Percentiles rank a stretch among this genome's conserved stretches.
Evolutionary conservation across 1,139 yeast species (phyloP).

Genomic region (Geotrichum reessii): DNA sequence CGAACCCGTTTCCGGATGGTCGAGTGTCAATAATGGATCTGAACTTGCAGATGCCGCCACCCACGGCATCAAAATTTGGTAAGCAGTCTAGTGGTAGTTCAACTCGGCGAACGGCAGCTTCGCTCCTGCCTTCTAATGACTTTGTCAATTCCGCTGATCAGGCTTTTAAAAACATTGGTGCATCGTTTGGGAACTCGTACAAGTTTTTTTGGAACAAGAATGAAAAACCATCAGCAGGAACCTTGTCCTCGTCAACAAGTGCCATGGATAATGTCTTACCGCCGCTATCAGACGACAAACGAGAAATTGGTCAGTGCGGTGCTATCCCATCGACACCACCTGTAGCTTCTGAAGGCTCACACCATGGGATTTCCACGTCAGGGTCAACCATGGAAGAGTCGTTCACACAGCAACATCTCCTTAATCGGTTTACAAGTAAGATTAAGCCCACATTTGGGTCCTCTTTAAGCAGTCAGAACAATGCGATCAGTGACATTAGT

Average conservation of each 20-base stretch:
- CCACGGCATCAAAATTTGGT: neutral
- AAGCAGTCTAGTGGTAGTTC: neutral
- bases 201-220: conserved; percentile 33
- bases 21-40: conserved; percentile 10
- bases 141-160: conserved; percentile 32
- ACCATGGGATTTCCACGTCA: neutral
- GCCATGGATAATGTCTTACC: neutral
- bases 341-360: neutral
- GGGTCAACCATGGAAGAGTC: neutral
- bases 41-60: conserved; percentile 1
- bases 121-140: conserved; percentile 26
- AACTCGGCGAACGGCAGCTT: conserved; percentile 8
- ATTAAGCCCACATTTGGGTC: neutral
- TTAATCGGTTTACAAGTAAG: neutral
- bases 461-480: neutral
- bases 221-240: conserved; percentile 10
- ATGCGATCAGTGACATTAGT: neutral
- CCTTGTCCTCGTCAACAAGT: neutral
- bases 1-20: conserved; percentile 2
- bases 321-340: conserved; percentile 15
- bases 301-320: conserved; percentile 8
- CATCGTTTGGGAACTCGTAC: conserved; percentile 34
- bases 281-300: conserved; percentile 8
- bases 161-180: conserved; percentile 31
- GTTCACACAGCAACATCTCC: neutral